phyloP scores from a whole-genome alignment of 2,329 filamentous ascomycete species.

The Claviceps spartinae region DNA sequence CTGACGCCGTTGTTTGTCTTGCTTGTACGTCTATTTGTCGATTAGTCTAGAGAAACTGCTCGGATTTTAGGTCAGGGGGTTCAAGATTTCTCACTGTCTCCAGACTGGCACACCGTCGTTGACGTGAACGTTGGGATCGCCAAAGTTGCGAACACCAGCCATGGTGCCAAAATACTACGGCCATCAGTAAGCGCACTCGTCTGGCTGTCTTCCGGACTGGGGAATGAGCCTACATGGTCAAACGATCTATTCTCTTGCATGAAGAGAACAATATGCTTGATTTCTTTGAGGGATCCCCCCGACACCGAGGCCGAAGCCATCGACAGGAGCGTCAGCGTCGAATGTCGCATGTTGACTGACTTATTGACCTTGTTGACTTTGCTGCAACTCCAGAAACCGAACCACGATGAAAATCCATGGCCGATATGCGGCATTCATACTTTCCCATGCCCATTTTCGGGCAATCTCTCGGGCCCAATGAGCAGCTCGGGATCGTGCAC shows the following conservation, averaged over 20 bases:
- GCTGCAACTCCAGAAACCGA: neutral
- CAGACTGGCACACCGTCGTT: conserved; percentile 28
- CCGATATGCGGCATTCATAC: neutral
- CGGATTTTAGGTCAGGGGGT: neutral
- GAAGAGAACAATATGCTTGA: conserved; percentile 44
- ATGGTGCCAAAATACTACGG: conserved; percentile 39
- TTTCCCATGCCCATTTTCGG: neutral
- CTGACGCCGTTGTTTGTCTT: conserved; percentile 23
- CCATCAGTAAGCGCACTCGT: neutral
- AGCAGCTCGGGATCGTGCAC: neutral
- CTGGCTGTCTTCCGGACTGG: neutral
- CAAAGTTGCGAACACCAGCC: conserved; percentile 41
- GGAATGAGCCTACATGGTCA: conserved; percentile 15
- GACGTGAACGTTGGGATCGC: conserved; percentile 23
- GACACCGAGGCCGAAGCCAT: conserved; percentile 11
- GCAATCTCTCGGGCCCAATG: neutral
- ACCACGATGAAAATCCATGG: neutral
- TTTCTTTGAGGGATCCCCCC: conserved; percentile 31
- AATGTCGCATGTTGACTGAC: neutral
- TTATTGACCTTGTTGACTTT: neutral
- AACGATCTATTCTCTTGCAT: conserved; percentile 33
- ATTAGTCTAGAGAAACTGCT: neutral
- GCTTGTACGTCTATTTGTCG: neutral
- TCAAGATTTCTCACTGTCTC: conserved; percentile 28
- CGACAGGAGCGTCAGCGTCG: neutral